phyloP scores from a whole-genome alignment of 148 eudicot genomes.

The Gaultheria prostrata region DNA sequence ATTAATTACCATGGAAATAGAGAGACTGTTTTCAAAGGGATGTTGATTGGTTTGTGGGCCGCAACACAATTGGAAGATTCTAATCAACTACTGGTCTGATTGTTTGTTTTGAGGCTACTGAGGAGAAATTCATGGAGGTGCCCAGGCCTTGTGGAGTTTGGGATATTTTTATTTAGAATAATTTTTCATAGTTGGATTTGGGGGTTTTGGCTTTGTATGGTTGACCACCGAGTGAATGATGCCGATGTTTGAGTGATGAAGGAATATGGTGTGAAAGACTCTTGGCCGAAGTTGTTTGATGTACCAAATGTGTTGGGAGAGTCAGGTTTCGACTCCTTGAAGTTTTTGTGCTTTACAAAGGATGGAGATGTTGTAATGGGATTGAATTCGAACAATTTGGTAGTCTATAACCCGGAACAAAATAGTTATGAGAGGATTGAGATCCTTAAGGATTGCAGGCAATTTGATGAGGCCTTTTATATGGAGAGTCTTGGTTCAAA shows the following conservation, averaged over 20 bases:
- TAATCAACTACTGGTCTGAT: not conserved
- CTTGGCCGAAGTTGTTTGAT: constrained; percentile 7
- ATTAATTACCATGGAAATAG: too few relatives aligned
- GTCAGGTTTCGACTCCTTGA: not conserved
- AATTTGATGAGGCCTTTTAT: not conserved
- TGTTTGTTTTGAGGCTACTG: constrained; percentile 8
- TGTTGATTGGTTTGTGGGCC: constrained; percentile 2
- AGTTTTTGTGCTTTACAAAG: not conserved
- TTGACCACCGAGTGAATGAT: not conserved
- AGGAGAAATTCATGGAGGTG: constrained; percentile 8
- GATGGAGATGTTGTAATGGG: not conserved
- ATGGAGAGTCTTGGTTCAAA: not conserved
- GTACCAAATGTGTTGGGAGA: not conserved
- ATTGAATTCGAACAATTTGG: not conserved
- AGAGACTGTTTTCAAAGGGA: not conserved
- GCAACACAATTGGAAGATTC: too few relatives aligned
- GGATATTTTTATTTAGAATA: not conserved
- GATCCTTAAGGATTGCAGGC: not conserved
- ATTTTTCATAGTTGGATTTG: not conserved
- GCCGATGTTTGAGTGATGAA: constrained; percentile 14
- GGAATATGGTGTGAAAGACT: not conserved
- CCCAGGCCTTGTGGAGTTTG: not conserved
- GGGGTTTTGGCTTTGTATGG: not conserved
- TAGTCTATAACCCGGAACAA: not conserved
- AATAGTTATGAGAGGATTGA: not conserved